Base-by-base conservation (phyloP, 1,284 basidiomycete species). In the Inonotus hispidus region DNA sequence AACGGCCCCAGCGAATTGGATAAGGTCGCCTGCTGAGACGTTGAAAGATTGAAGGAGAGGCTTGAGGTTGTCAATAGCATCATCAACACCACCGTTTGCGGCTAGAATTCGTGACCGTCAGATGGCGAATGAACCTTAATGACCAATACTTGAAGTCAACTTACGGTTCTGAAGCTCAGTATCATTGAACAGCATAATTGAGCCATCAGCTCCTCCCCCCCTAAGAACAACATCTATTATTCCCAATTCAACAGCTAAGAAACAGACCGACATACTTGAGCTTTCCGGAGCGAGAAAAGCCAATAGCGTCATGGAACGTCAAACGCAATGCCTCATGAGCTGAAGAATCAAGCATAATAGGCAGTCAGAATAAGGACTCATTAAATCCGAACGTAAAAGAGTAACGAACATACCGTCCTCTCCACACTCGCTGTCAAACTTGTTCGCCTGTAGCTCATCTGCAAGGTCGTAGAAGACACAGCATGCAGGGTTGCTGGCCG, bases 151-250 rank as follows among this genome's bases (percentile, higher is more conserved):
- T 32, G 49, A 37, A 19, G 23, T 29, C 10, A 37, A 62, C 47
- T 47, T 35, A 61, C 60, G 25, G 27, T 52, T 14, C 25, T 62
- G 53, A 16, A 61, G 60, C 54, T 66, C 65, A n/a, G 54, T 59
- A 14, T 60, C 19, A n/a, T 53, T 50, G 56, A 66, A 66, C n/a
- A 64, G 37, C 23, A 67, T 65, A 47, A 67, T 66, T 19, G 64
- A 65, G 13, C 66, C 66, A 50, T 67, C 66, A 21, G 66, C 64
- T 35, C 66, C 66, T 21, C n/a, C 32, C 10, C 63, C 63, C 56
- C 54, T 58, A 37, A 16, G 16, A 35, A 3, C 2, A 35, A 1
- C n/a, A 16, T 32, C 8, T 11, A 39, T 35, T n/a, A 37, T 49
- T 13, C 7, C 32, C 2, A 8, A 25, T 5, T 21, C 32, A 1